These are phyloP conservation scores for Termitomyces sp. DNA, from an alignment of 768 basidiomycete species.

Conservation along the genomic window DNA sequence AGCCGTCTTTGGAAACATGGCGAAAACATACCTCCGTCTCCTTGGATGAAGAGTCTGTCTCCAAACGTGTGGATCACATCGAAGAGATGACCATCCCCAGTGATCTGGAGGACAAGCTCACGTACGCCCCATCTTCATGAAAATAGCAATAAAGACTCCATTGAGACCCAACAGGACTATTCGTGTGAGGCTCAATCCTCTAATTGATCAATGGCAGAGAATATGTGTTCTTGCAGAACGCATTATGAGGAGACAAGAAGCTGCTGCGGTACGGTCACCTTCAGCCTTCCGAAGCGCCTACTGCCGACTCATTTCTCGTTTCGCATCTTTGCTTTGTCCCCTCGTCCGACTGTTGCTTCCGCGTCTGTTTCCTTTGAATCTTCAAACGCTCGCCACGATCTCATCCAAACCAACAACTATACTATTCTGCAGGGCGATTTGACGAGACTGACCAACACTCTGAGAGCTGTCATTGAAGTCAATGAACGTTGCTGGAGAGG, in stretches of 20 bases:
- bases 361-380: slow-evolving; percentile 31
- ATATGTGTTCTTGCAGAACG: slow-evolving; percentile 86
- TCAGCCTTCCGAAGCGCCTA: slow-evolving; percentile 61
- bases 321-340: slow-evolving; percentile 40
- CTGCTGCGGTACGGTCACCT: slow-evolving; percentile 81
- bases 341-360: slow-evolving; percentile 30
- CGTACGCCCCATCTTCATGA: slow-evolving; percentile 36
- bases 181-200: slow-evolving; percentile 66
- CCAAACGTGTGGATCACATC: slow-evolving; percentile 72
- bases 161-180: slow-evolving; percentile 48
- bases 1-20: slow-evolving; percentile 85
- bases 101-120: slow-evolving; percentile 88
- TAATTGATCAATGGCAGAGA: slow-evolving; percentile 92
- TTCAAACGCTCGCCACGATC: slow-evolving; percentile 28
- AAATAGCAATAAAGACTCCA: slow-evolving; percentile 3
- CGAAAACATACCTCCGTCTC: slow-evolving; percentile 74
- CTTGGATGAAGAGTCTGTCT: slow-evolving; percentile 84
- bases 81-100: slow-evolving; percentile 94
- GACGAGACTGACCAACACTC: slow-evolving; percentile 76
- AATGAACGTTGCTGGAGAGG: slow-evolving; percentile 83
- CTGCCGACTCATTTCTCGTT: slow-evolving; percentile 71
- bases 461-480: slow-evolving; percentile 74
- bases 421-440: slow-evolving; percentile 68
- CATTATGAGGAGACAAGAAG: slow-evolving; percentile 85
- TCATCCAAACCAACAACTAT: slow-evolving; percentile 19